These are phyloP conservation scores for Coemansia sp. DNA, from an alignment of 192 early-diverging fungal genomes.

Conservation along the genomic window DNA sequence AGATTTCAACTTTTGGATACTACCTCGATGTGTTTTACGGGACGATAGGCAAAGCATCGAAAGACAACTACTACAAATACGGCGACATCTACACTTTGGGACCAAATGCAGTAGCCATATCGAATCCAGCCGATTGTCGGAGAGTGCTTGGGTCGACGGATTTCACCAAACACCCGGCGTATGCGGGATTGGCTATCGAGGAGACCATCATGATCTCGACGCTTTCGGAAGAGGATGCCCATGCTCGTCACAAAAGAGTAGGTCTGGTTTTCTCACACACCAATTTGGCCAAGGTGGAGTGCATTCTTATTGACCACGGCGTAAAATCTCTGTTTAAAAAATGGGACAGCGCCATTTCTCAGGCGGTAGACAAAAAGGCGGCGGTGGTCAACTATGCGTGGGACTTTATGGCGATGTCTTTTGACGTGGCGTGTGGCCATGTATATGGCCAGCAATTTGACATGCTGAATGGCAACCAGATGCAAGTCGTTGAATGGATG, in stretches of 20 bases:
- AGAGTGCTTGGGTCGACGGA: slow-evolving; percentile 17
- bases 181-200: slow-evolving; percentile 20
- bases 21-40: slow-evolving; percentile 7
- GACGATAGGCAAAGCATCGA: slow-evolving; percentile 8
- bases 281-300: slow-evolving; percentile 22
- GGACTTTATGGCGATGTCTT: slow-evolving; percentile 23
- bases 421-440: slow-evolving; percentile 25
- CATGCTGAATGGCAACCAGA: slow-evolving; percentile 15
- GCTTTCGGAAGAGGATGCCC: background rate
- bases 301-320: slow-evolving; percentile 27
- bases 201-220: slow-evolving; percentile 14
- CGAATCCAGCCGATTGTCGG: slow-evolving; percentile 27
- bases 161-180: slow-evolving; percentile 33
- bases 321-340: slow-evolving; percentile 22
- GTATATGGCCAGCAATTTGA: slow-evolving; percentile 41
- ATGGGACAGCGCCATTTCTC: slow-evolving; percentile 17
- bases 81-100: slow-evolving; percentile 38
- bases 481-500: slow-evolving; percentile 25
- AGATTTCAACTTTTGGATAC: slow-evolving; percentile 3
- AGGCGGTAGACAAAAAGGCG: background rate
- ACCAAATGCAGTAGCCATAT: slow-evolving; percentile 27
- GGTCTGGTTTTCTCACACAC: slow-evolving; percentile 8
- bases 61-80: slow-evolving; percentile 25
- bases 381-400: slow-evolving; percentile 20
- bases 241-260: slow-evolving; percentile 6